Evolutionary conservation across 192 early-diverging fungal species (phyloP), one percentile per base, ranked within the genome.

Genomic region (Dissophora globulifera): DNA sequence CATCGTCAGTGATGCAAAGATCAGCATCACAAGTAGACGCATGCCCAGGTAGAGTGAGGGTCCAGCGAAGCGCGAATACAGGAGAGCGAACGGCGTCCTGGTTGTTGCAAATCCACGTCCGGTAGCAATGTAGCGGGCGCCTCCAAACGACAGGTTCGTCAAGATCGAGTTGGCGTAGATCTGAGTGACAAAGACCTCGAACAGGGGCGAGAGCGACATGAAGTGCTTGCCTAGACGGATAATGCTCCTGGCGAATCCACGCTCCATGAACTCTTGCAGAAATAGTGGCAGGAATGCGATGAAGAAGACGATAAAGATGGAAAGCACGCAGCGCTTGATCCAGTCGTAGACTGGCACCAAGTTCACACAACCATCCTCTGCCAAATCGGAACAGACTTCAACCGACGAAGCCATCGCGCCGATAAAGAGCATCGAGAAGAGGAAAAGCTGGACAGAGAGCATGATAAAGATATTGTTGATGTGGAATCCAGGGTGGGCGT

Each of bases 401-500:
- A 89, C 78, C 0, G 89, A 87, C 17, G 82, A 67, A 43, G 87
- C 87, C 88, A 93, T 88, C 10, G 90, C 76, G 27, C 86, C 90
- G 45, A 94, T 87, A 74, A 92, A 88, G 60, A 95, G 78, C 58
- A 94, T 85, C 30, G 87, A 88, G 67, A 91, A 72, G 84, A 95
- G 86, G 76, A 94, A 93, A 46, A 95, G 83, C 62, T 93, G 90
- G 29, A 95, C 83, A 8, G 93, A 87, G 55, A 90, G 80, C 85
- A 92, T 91, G 58, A 93, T 93, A 67, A 95, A 90, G 47, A 94
- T 90, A 79, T 95, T 93, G 80, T 94, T 95, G 68, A 95, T 84
- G 67, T 95, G 93, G 84, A 93, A 95, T 20, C 93, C 93, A 26
- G 94, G 91, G 69, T 94, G 93, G 16, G 94, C 91, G 68, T 92